Conservation (phyloP, 192 early-diverging fungal species). For the Thamnidium elegans region DNA sequence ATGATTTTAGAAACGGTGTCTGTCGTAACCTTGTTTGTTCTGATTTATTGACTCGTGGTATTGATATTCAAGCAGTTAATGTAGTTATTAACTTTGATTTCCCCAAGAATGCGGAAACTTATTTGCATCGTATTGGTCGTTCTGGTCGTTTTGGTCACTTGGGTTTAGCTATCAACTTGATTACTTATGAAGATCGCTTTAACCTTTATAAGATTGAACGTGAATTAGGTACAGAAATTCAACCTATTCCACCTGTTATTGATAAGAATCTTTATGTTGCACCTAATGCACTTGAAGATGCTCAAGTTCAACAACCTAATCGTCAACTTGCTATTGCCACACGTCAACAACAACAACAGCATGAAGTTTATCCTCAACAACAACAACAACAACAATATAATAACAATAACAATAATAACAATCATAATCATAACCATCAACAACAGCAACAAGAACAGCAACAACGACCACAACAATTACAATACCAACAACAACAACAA, state of each 20-base stretch:
- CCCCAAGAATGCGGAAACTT: slow-evolving; percentile 98
- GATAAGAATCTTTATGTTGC: slow-evolving; percentile 90
- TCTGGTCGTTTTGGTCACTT: slow-evolving; percentile 95
- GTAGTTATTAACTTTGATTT: slow-evolving; percentile 99
- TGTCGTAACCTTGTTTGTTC: slow-evolving; percentile 98
- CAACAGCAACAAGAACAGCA: slow-evolving; percentile 5
- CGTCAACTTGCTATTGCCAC: slow-evolving; percentile 30
- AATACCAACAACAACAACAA: slow-evolving; percentile 5
- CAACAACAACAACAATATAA: slow-evolving; percentile 39
- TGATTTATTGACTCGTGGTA: slow-evolving; percentile 96
- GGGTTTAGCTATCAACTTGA: slow-evolving; percentile 96
- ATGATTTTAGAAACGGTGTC: slow-evolving; percentile 97
- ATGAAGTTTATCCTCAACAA: slow-evolving; percentile 37
- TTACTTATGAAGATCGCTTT: slow-evolving; percentile 97
- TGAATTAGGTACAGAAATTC: slow-evolving; percentile 97
- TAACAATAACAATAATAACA: slow-evolving; percentile 31
- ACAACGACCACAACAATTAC: background rate
- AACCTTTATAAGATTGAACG: slow-evolving; percentile 98
- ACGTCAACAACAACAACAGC: slow-evolving; percentile 34
- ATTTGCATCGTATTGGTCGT: slow-evolving; percentile 97
- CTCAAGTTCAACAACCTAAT: slow-evolving; percentile 53
- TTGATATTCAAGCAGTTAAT: slow-evolving; percentile 99
- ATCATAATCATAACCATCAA: background rate
- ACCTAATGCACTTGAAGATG: slow-evolving; percentile 69
- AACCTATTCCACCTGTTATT: slow-evolving; percentile 95